These are phyloP conservation scores for Boletales sp. DNA, from an alignment of 768 basidiomycete species.

Conservation along the genomic window DNA sequence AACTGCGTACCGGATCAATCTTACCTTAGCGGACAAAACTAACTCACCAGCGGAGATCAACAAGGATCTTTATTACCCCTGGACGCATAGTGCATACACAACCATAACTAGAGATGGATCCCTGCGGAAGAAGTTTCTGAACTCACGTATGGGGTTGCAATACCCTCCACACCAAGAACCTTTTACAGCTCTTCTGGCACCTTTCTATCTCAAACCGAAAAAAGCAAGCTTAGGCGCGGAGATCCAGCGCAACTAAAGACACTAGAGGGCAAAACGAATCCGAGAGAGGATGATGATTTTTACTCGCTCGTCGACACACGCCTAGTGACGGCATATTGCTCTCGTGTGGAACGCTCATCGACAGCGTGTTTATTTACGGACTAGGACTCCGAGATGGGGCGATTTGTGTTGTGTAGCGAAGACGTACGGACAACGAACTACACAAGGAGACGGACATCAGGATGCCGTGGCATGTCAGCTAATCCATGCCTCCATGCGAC, in stretches of 20 bases:
- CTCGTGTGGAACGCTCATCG: conserved; percentile 17
- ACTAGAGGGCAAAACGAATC: background rate
- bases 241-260: conserved; percentile 7
- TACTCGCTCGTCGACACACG: conserved; percentile 23
- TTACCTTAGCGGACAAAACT: background rate
- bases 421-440: conserved; percentile 10
- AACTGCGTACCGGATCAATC: conserved; percentile 23
- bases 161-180: conserved; percentile 3
- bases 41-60: background rate
- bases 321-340: conserved; percentile 22
- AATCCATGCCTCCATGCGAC: conserved; percentile 17
- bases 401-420: conserved; percentile 22
- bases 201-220: conserved; percentile 1
- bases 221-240: conserved; percentile 13
- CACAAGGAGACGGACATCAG: conserved; percentile 25
- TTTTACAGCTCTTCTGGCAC: conserved; percentile 21
- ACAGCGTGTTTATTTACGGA: conserved; percentile 24
- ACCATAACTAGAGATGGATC: conserved; percentile 18
- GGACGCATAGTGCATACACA: conserved; percentile 15
- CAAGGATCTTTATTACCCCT: conserved; percentile 20
- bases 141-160: conserved; percentile 11
- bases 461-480: conserved; percentile 19
- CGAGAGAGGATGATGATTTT: conserved; percentile 1
- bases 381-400: conserved; percentile 18
- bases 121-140: conserved; percentile 6